Evolutionary conservation across 2,329 filamentous ascomycete genomes (phyloP).

Genomic region (Aspergillus chevalieri): DNA sequence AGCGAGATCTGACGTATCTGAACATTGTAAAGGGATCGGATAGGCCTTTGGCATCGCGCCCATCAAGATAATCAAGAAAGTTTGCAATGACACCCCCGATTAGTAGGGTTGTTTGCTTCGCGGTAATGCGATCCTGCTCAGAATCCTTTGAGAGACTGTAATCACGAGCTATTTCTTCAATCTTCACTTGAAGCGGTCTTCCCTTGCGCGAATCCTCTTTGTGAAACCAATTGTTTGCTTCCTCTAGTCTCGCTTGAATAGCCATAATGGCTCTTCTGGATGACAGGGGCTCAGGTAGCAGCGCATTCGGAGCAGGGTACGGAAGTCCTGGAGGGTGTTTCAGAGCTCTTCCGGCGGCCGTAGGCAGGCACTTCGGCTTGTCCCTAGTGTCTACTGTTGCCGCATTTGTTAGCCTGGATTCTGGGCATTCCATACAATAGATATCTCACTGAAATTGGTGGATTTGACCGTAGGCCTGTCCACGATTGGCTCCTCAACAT

Average conservation of each 20-base stretch:
- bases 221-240: conserved; percentile 19
- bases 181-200: conserved; percentile 12
- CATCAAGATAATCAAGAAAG: conserved; percentile 13
- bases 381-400: conserved; percentile 6
- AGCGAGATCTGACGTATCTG: conserved; percentile 5
- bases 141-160: conserved; percentile 6
- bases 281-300: neutral
- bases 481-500: too few relatives aligned
- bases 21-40: conserved; percentile 13
- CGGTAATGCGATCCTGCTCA: conserved; percentile 2
- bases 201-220: conserved; percentile 12
- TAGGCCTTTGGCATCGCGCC: conserved; percentile 3
- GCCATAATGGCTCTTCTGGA: neutral
- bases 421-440: too few relatives aligned
- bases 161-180: conserved; percentile 12
- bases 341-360: neutral
- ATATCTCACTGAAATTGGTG: too few relatives aligned
- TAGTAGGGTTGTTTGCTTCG: conserved; percentile 13
- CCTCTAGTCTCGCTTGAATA: conserved; percentile 6
- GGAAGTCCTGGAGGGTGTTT: conserved; percentile 14
- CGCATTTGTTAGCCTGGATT: conserved; percentile 1
- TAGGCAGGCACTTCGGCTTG: neutral
- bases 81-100: conserved; percentile 18
- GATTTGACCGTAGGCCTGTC: too few relatives aligned
- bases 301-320: neutral